These are phyloP conservation scores for Podospora tetraspora DNA, from an alignment of 495 filamentous ascomycete species.

Conservation along the genomic window DNA sequence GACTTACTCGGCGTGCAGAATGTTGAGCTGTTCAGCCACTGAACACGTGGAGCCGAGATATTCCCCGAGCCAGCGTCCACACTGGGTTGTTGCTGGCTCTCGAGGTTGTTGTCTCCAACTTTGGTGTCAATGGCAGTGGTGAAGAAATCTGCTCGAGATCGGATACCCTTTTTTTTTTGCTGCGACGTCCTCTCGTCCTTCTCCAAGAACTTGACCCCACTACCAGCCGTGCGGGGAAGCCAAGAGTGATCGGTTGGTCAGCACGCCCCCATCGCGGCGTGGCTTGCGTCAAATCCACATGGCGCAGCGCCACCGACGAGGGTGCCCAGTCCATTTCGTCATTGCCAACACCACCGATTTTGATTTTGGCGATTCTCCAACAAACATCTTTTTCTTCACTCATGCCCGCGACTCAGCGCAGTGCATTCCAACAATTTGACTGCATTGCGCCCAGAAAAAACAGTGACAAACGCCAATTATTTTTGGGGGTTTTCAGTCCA, in stretches of 20 bases:
- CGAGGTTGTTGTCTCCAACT: neutral
- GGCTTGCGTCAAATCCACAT: neutral
- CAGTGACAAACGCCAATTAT: neutral
- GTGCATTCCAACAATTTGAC: neutral
- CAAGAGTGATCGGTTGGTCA: neutral
- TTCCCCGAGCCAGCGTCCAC: neutral
- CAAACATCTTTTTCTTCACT: neutral
- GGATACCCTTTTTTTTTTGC: neutral
- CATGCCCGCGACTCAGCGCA: neutral
- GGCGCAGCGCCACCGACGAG: neutral
- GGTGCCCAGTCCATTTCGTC: neutral
- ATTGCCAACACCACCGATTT: neutral
- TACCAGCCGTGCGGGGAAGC: neutral
- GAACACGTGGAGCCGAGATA: neutral
- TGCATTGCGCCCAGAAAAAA: neutral
- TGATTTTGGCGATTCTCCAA: neutral
- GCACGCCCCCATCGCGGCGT: neutral
- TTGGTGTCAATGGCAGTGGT: neutral
- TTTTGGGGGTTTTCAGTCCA: neutral
- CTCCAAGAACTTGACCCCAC: neutral
- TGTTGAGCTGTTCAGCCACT: neutral
- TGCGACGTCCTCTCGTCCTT: neutral
- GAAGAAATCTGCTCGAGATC: too few relatives aligned
- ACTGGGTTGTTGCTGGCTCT: neutral
- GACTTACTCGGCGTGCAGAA: neutral